Conservation (phyloP, 805 yeast genomes). For the Cyberlindnera misumaiensis region DNA sequence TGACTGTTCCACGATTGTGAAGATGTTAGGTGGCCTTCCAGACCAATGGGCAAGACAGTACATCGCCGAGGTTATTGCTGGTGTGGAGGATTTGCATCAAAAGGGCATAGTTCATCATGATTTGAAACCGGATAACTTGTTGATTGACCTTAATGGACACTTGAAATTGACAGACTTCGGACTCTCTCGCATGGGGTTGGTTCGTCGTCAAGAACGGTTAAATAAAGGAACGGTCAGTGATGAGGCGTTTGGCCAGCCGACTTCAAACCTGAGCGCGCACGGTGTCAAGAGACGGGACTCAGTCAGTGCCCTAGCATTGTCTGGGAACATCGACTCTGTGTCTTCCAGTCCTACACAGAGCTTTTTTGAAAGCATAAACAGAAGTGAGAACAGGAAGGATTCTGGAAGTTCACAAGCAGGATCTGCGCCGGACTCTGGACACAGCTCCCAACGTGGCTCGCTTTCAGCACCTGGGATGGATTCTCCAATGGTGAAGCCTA, state of each 20-base stretch:
- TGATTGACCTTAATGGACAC: conserved; percentile 85
- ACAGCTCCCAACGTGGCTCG: conserved; percentile 4
- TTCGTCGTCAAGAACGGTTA: conserved; percentile 63
- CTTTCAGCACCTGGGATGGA: conserved; percentile 18
- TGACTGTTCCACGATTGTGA: conserved; percentile 81
- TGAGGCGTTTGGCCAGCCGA: conserved; percentile 17
- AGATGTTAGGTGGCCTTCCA: conserved; percentile 75
- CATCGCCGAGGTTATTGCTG: conserved; percentile 83
- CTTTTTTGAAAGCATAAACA: conserved; percentile 24
- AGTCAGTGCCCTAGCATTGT: conserved; percentile 15
- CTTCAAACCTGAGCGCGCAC: conserved; percentile 7
- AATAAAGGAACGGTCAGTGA: conserved; percentile 13
- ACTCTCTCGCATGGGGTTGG: conserved; percentile 79
- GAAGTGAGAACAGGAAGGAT: conserved; percentile 8
- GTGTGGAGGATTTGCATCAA: conserved; percentile 82
- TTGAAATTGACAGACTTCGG: conserved; percentile 94
- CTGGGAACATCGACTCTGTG: conserved; percentile 14
- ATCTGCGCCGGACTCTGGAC: neutral
- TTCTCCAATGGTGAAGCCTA: conserved; percentile 44
- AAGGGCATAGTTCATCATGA: conserved; percentile 93
- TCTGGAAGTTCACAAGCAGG: conserved; percentile 3
- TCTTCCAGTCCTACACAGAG: conserved; percentile 24
- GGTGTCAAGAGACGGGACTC: conserved; percentile 15
- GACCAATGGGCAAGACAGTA: conserved; percentile 83
- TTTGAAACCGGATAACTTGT: conserved; percentile 86